Base-by-base conservation (phyloP, 164 flowering plant genomes). In the Paratinospora sagittata region DNA sequence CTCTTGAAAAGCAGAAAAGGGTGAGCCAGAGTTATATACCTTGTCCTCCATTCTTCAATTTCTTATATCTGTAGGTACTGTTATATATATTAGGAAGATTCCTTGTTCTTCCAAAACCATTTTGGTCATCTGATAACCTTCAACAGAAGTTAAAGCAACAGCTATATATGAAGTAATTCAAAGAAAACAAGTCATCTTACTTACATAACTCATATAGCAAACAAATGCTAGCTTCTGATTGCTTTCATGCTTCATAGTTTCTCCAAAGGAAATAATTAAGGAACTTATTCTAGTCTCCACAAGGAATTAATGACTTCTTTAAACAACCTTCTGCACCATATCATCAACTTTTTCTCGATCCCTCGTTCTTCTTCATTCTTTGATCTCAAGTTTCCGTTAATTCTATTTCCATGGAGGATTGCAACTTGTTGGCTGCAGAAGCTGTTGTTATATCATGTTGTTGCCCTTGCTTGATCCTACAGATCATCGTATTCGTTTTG, bases 381-480 rank as follows among this genome's bases (percentile, higher is more conserved):
- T n/a, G n/a, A n/a, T 60, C 41, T 33, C 70, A 27, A 23, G 27
- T 63, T 9, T n/a, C n/a, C n/a, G n/a, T n/a, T 47, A 63, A 13
- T 16, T 21, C 33, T 12, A 63, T 3, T 37, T 65, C 70, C 75
- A 90, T 88, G 96, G 96, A 87, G 81, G 93, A 88, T 61, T 76
- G 76, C 63, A 85, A 85, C 81, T 67, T 62, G 60, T 66, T 91
- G 23, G 86, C 85, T 17, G 88, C 88, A 4, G 93, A 91, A 69
- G 86, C 90, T 61, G 67, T 89, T 13, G 89, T 86, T 52, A 37
- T 88, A 58, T 84, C 86, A 0, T 91, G 92, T 74, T 91, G 97
- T 75, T 88, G 91, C 80, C 88, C 86, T 41, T 90, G 91, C 74
- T 77, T 88, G 78, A 74, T 88, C 63, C 66, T 87, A 8, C 90